A percentile compares a stretch with the other conserved stretches of the same genome.
phyloP scores from a whole-genome alignment of 2,329 filamentous ascomycete genomes.

The Talaromyces piceae region DNA sequence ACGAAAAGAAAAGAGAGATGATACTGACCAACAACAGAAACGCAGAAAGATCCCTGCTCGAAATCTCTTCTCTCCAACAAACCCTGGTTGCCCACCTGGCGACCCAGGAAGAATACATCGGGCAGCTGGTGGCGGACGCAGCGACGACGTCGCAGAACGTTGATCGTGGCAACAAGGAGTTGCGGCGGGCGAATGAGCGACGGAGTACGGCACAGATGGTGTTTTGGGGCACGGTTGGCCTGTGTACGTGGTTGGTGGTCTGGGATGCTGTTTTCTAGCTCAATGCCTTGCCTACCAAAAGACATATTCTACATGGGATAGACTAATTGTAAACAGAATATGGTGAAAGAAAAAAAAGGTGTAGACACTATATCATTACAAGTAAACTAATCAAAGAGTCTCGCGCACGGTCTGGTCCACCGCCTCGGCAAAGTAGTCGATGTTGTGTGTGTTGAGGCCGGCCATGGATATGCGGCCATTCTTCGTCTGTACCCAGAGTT shows the following conservation, averaged over 20 bases:
- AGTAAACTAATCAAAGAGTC: slow-evolving; percentile 16
- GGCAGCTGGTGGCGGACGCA: slow-evolving; percentile 79
- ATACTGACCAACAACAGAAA: slow-evolving; percentile 46
- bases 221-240: slow-evolving; percentile 69
- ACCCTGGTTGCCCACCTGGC: slow-evolving; percentile 79
- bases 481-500: slow-evolving; percentile 57
- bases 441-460: slow-evolving; percentile 83
- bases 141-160: slow-evolving; percentile 77
- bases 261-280: slow-evolving; percentile 64
- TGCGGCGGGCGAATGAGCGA: slow-evolving; percentile 71
- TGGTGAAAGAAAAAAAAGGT: background rate
- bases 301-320: too few species aligned
- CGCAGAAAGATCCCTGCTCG: slow-evolving; percentile 80
- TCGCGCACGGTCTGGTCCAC: slow-evolving; percentile 70
- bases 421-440: slow-evolving; percentile 87
- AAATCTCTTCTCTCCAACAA: slow-evolving; percentile 88
- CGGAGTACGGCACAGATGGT: slow-evolving; percentile 68
- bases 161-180: slow-evolving; percentile 78
- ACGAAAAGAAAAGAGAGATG: too few species aligned
- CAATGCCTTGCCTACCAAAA: too few species aligned
- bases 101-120: slow-evolving; percentile 80
- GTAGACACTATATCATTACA: background rate
- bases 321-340: too few species aligned
- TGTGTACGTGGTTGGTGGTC: slow-evolving; percentile 66
- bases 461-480: slow-evolving; percentile 98